Evolutionary conservation across 768 basidiomycete species (phyloP), one percentile per base, ranked within the genome.

Genomic region (Serendipita sp.): DNA sequence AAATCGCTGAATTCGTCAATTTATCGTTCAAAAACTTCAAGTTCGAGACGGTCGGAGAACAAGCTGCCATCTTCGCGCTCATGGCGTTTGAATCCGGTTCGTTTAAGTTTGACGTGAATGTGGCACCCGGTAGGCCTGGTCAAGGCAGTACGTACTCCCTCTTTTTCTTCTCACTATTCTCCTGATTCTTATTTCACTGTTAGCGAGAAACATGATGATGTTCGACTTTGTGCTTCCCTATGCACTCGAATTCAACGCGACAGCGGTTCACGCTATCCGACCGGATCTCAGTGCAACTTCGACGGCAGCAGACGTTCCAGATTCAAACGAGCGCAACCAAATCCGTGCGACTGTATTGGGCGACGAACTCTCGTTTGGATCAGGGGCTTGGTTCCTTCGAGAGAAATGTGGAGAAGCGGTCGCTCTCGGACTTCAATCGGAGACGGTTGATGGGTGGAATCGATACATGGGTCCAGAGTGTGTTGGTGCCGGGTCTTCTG

Each of bases 201-300:
- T 34, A 60, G 55, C 55, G 23, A 29, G 55, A 34, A 60, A 60
- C 55, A 60, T 60, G 55, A 60, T 60, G 55, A 60, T 60, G 55
- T 60, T 60, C 55, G 55, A 60, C 34, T 60, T 60, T 36, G 34
- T 60, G 10, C 55, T 60, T n/a, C 55, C 55, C 16, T 60, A 60
- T 27, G 55, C 55, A 36, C 3, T 60, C 16, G 27, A 60, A 34
- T 60, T 60, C 55, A 60, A 60, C 55, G 23, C 27, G 16, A 27
- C 55, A 27, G 55, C 55, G 10, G 55, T 60, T 34, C 55, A n/a
- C n/a, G 55, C 55, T 36, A 60, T 60, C 55, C 55, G 55, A 34
- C 33, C 55, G 1, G 55, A 60, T 2, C 33, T 60, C 23, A 34
- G 1, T 1, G 1, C 23, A 23, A 11, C 16, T n/a, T 23, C 55